Conservation (phyloP, 2,329 filamentous ascomycete species). For the Myriosclerotinia duriaeana region DNA sequence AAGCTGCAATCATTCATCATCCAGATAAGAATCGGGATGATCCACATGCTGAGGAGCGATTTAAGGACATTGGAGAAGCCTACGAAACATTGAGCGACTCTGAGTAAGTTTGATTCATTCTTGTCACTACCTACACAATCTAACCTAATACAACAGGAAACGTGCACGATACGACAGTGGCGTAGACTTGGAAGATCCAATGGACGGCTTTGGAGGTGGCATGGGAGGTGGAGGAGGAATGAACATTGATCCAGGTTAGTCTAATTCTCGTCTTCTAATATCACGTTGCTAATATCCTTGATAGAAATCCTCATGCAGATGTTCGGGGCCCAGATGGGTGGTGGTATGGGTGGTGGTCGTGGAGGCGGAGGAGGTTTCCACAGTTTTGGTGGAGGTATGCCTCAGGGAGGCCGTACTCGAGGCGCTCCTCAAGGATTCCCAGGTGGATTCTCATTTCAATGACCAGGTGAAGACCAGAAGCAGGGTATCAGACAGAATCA, state of each 20-base stretch:
- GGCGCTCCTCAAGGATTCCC: conserved; percentile 46
- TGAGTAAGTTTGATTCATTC: conserved; percentile 62
- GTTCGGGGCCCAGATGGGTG: conserved; percentile 41
- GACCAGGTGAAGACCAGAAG: conserved; percentile 39
- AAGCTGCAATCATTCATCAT: conserved; percentile 89
- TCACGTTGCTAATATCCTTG: conserved; percentile 3
- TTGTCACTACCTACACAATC: conserved; percentile 27
- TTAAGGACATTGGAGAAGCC: conserved; percentile 97
- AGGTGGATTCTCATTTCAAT: conserved; percentile 59
- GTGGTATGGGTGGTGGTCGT: conserved; percentile 50
- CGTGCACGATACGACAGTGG: conserved; percentile 88
- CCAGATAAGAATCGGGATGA: conserved; percentile 97
- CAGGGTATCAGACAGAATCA: conserved; percentile 19
- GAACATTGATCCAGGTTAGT: conserved; percentile 37
- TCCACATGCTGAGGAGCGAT: conserved; percentile 78
- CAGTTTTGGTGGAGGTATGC: conserved; percentile 53
- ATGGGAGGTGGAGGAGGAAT: conserved; percentile 52
- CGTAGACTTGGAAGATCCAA: conserved; percentile 83
- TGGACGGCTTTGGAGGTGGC: conserved; percentile 68
- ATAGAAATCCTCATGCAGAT: conserved; percentile 41
- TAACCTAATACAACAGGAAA: conserved; percentile 60
- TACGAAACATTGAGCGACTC: conserved; percentile 94
- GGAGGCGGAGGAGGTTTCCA: conserved; percentile 51
- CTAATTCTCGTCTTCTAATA: background rate
- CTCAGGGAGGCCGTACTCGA: conserved; percentile 36